Evolutionary conservation across 2,329 filamentous ascomycete genomes (phyloP).

Genomic region (Xylariaceae sp.): DNA sequence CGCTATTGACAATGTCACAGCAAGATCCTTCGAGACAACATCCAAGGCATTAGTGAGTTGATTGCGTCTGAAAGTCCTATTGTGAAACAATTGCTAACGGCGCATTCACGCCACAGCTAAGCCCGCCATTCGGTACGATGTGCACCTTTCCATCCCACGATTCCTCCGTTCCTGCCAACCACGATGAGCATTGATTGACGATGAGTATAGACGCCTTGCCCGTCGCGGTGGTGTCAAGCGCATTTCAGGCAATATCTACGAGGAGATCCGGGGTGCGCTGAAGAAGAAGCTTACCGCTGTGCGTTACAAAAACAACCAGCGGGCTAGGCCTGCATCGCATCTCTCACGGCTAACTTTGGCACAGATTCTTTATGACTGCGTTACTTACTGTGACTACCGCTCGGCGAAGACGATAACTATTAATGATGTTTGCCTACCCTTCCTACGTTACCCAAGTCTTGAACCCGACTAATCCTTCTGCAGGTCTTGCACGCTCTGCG

Average conservation of each 20-base stretch:
- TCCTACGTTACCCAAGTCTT: neutral
- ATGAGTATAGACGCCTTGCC: slow-evolving; percentile 56
- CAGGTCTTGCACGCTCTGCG: slow-evolving; percentile 52
- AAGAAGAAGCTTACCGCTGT: slow-evolving; percentile 46
- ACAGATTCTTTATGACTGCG: slow-evolving; percentile 49
- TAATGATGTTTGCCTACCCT: slow-evolving; percentile 46
- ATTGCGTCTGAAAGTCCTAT: neutral
- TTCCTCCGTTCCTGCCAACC: neutral
- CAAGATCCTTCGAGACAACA: slow-evolving; percentile 29
- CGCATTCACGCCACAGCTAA: slow-evolving; percentile 40
- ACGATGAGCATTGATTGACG: neutral
- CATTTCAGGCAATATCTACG: slow-evolving; percentile 62
- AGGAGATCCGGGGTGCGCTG: slow-evolving; percentile 51
- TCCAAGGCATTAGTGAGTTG: slow-evolving; percentile 28
- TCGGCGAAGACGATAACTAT: slow-evolving; percentile 59
- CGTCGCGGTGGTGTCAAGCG: slow-evolving; percentile 74
- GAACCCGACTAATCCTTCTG: neutral
- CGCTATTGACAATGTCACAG: slow-evolving; percentile 10
- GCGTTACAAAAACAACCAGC: slow-evolving; percentile 14
- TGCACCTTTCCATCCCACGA: slow-evolving; percentile 8
- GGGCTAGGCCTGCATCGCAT: neutral
- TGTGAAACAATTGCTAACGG: slow-evolving; percentile 10
- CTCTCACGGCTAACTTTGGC: slow-evolving; percentile 1
- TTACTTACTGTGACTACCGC: slow-evolving; percentile 49
- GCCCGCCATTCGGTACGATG: slow-evolving; percentile 46